These are phyloP conservation scores for Penicillium corylophilum DNA, from an alignment of 2,329 filamentous ascomycete genomes.

Conservation along the genomic window DNA sequence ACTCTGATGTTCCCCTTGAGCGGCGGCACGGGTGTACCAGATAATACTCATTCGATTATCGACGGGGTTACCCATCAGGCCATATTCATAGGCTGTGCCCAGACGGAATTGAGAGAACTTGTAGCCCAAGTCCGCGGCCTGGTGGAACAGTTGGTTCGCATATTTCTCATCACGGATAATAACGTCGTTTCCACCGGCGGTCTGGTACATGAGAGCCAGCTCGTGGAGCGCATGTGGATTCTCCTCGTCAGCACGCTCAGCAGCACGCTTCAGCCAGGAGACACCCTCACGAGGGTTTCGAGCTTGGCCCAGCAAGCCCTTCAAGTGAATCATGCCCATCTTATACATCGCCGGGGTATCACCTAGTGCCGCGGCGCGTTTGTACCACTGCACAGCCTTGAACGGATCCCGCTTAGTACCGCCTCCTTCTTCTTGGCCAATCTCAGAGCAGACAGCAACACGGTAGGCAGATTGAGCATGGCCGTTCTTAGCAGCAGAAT, in stretches of 20 bases:
- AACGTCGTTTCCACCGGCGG: conserved; percentile 60
- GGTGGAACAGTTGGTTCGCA: conserved; percentile 74
- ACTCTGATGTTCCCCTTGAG: conserved; percentile 90
- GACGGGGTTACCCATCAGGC: conserved; percentile 75
- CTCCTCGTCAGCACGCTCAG: conserved; percentile 80
- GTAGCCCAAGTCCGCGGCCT: conserved; percentile 86
- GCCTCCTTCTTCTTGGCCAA: conserved; percentile 90
- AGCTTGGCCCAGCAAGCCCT: conserved; percentile 85
- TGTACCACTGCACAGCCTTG: conserved; percentile 98
- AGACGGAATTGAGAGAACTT: conserved; percentile 92
- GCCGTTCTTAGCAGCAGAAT: conserved; percentile 85
- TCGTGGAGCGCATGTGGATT: conserved; percentile 96
- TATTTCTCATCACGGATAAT: conserved; percentile 81
- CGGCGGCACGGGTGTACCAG: conserved; percentile 90
- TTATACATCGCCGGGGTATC: conserved; percentile 98
- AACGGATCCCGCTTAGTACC: conserved; percentile 86
- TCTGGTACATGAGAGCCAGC: conserved; percentile 64
- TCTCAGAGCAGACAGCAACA: conserved; percentile 95
- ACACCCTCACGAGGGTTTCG: conserved; percentile 82
- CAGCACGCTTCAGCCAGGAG: conserved; percentile 88
- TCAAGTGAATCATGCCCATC: conserved; percentile 91
- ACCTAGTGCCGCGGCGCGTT: conserved; percentile 82
- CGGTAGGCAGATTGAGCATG: conserved; percentile 87
- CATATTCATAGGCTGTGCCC: conserved; percentile 87
- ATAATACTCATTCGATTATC: conserved; percentile 83